A percentile compares a stretch with the other conserved stretches of the same genome.
phyloP scores from a whole-genome alignment of 352 stramenopile species.

The Phytopythium ostracodes region DNA sequence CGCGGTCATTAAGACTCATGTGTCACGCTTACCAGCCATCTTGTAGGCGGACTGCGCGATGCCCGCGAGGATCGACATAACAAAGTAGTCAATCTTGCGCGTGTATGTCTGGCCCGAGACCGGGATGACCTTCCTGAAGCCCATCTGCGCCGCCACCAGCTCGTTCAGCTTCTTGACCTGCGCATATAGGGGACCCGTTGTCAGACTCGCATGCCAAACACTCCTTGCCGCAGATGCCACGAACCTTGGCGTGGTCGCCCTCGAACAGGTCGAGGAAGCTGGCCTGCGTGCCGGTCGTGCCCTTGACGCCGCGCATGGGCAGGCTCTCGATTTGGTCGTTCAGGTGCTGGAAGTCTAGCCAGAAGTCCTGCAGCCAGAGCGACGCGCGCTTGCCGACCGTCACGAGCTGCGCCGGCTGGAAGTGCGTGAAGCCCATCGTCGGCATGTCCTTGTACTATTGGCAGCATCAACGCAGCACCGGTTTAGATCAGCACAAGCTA shows the following conservation, averaged over 20 bases:
- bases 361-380: constrained; percentile 98
- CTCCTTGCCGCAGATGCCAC: neutral
- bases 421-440: constrained; percentile 99
- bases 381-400: constrained; percentile 97
- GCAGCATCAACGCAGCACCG: neutral
- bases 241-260: constrained; percentile 95
- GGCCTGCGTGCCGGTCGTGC: constrained; percentile 98
- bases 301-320: constrained; percentile 97
- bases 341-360: constrained; percentile 95
- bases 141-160: constrained; percentile 96
- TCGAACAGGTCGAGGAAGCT: constrained; percentile 99
- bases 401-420: constrained; percentile 98
- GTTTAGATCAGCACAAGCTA: neutral
- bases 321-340: constrained; percentile 95
- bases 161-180: constrained; percentile 96
- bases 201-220: neutral
- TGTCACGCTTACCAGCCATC: constrained; percentile 84
- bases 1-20: neutral
- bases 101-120: constrained; percentile 99
- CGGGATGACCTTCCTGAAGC: constrained; percentile 96
- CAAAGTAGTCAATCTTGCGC: constrained; percentile 98
- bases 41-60: constrained; percentile 99
- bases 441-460: constrained; percentile 94
- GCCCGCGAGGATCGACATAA: constrained; percentile 93
- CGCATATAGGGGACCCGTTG: neutral